Base-by-base conservation (phyloP, 768 basidiomycete species). In the Boletus insuetus region DNA sequence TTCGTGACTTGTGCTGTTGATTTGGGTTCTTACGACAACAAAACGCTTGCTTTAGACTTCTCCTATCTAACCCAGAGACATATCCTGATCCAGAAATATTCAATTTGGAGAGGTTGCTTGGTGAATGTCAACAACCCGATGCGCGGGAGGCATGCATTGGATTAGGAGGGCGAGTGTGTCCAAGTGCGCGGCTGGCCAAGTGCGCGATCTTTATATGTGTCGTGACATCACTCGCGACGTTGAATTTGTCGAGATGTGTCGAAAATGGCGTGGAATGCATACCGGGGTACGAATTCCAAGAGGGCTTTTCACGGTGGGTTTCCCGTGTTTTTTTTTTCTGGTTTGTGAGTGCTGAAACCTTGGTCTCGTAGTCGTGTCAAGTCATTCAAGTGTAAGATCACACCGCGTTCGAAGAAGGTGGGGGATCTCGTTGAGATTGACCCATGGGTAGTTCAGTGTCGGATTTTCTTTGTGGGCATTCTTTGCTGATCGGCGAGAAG, bases 301-400 rank as follows among this genome's bases (percentile, higher is more conserved):
- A 44, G 35, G 43, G 29, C 3, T 19, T 34, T 3, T 17, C 49
- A 16, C 43, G 46, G 47, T 57, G 4, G 16, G 42, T 26, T 43
- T 43, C 6, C 9, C 7, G 17, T 14, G 2, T 2, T 43, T 16
- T 14, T 22, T 4, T 43, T 16, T 14, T 22, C 4, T 43, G 13
- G 7, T 26, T 1, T 26, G 26, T 26, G 4, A 9, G 26, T 9
- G 7, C 7, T 26, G 8, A 8, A 1, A 26, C 7, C 26, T 26
- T 26, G 7, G 7, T 26, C 26, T 24, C 4, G 4, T 45, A 48
- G 58, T 31, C 53, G 35, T 32, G 34, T 35, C 0, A 32, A 32
- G 45, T 53, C 49, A 10, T 59, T 60, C 58, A 51, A 60, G 32
- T 55, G 49, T 49, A 6, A 10, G 16, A 51, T 60, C 9, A 22